Percentiles rank a stretch among this genome's conserved stretches.
Evolutionary conservation across 2,329 filamentous ascomycete genomes (phyloP).

Genomic region (Cladobotryum mycophilum): DNA sequence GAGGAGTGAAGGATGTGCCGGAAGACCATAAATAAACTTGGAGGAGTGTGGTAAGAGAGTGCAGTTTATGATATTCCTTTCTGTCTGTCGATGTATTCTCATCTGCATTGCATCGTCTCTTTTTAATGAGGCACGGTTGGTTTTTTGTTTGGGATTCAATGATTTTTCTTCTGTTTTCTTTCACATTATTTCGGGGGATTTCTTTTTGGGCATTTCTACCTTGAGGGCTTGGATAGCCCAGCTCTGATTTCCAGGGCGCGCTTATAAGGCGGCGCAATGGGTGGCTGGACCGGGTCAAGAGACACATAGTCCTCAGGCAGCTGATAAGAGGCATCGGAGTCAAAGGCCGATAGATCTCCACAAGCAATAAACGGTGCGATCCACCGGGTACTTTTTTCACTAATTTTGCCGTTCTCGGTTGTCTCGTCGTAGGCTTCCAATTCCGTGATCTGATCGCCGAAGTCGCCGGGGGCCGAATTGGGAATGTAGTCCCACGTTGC

Average conservation of each 20-base stretch:
- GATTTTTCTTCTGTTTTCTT: constrained; percentile 1
- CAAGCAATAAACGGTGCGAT: constrained; percentile 97
- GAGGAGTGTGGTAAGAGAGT: neutral
- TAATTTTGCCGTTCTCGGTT: constrained; percentile 12
- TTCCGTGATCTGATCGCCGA: constrained; percentile 37
- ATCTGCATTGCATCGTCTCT: neutral
- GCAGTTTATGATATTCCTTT: neutral
- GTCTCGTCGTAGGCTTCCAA: constrained; percentile 43
- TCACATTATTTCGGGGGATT: neutral
- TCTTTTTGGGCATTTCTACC: constrained; percentile 11
- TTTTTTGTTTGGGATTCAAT: constrained; percentile 8
- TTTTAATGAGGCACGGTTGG: neutral
- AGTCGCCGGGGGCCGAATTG: constrained; percentile 2
- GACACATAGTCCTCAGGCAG: constrained; percentile 81
- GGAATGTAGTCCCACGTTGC: constrained; percentile 37
- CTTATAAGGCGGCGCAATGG: constrained; percentile 93
- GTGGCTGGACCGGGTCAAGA: constrained; percentile 87
- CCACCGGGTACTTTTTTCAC: constrained; percentile 54
- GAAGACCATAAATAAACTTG: constrained; percentile 18
- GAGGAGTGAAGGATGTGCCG: constrained; percentile 29
- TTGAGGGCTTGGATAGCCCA: constrained; percentile 15
- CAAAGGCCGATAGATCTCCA: constrained; percentile 88
- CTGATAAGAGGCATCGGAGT: constrained; percentile 91
- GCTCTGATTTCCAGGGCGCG: constrained; percentile 69
- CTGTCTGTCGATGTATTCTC: neutral